A percentile compares a stretch with the other conserved stretches of the same genome.
phyloP scores from a whole-genome alignment of 805 yeast genomes.

The Lipomyces japonicus region DNA sequence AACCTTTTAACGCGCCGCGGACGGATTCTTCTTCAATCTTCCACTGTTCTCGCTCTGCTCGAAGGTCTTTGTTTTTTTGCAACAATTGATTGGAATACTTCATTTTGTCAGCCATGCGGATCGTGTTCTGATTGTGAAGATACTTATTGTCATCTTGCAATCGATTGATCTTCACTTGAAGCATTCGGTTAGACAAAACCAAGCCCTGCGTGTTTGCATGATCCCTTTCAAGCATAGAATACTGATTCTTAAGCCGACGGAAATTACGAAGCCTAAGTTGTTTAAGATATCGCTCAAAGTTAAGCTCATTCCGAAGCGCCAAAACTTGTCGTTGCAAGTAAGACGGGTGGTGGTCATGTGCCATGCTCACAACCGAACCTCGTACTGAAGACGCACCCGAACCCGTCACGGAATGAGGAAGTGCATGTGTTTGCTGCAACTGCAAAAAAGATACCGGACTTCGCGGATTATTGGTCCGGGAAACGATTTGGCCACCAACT shows the following conservation, averaged over 20 bases:
- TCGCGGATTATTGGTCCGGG: neutral
- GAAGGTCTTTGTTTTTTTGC: slow-evolving; percentile 36
- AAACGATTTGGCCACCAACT: too few relatives aligned
- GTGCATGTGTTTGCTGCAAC: slow-evolving; percentile 6
- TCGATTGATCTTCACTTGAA: slow-evolving; percentile 31
- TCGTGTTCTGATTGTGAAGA: slow-evolving; percentile 36
- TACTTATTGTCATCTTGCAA: slow-evolving; percentile 35
- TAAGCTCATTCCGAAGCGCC: slow-evolving; percentile 56
- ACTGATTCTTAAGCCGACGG: slow-evolving; percentile 38
- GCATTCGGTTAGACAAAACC: slow-evolving; percentile 32
- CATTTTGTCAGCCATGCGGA: slow-evolving; percentile 37
- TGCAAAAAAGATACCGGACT: slow-evolving; percentile 16
- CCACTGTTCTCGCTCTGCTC: slow-evolving; percentile 30
- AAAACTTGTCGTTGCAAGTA: slow-evolving; percentile 53
- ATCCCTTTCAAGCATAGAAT: slow-evolving; percentile 32
- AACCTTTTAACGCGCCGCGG: slow-evolving; percentile 32
- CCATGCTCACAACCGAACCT: neutral
- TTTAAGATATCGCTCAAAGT: slow-evolving; percentile 54
- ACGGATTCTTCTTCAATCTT: slow-evolving; percentile 30
- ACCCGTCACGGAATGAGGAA: neutral
- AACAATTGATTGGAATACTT: slow-evolving; percentile 39
- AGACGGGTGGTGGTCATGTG: neutral
- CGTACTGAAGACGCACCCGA: neutral
- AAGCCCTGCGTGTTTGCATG: slow-evolving; percentile 36
- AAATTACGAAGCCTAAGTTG: slow-evolving; percentile 44